phyloP scores from a whole-genome alignment of 306 rosid species.

The Rosa multiflora region DNA sequence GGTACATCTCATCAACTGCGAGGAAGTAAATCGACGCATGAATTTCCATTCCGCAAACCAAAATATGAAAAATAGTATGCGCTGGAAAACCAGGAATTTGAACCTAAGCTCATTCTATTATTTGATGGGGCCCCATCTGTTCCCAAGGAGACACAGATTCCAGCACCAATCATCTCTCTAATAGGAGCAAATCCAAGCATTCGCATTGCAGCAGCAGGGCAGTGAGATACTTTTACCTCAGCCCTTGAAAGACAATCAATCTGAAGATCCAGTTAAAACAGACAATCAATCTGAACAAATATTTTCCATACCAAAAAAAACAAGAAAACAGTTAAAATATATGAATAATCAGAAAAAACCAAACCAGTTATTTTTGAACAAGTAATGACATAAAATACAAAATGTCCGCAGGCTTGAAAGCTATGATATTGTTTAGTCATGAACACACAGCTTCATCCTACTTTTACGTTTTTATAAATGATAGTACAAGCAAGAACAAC shows the following conservation, averaged over 20 bases:
- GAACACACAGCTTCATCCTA: slow-evolving; percentile 8
- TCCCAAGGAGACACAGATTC: slow-evolving; percentile 81
- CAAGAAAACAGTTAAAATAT: neutral
- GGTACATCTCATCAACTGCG: slow-evolving; percentile 91
- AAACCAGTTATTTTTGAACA: neutral
- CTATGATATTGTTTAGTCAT: neutral
- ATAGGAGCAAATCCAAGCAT: slow-evolving; percentile 96
- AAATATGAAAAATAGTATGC: neutral
- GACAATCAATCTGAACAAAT: neutral
- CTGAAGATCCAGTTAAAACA: slow-evolving; percentile 33
- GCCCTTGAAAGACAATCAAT: slow-evolving; percentile 68
- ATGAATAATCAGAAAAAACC: neutral
- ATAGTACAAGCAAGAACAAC: neutral
- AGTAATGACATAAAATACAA: neutral
- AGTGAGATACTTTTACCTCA: slow-evolving; percentile 84
- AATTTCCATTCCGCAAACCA: slow-evolving; percentile 6
- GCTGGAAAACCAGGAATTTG: slow-evolving; percentile 9
- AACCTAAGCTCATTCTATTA: slow-evolving; percentile 90
- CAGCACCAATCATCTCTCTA: slow-evolving; percentile 86
- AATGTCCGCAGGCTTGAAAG: neutral
- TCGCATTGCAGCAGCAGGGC: slow-evolving; percentile 90
- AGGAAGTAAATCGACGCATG: slow-evolving; percentile 29
- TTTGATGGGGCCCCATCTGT: slow-evolving; percentile 96
- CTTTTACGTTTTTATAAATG: neutral
- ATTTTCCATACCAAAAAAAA: neutral